Conservation (phyloP, 345 rosid genomes). For the Arabis alpina region DNA sequence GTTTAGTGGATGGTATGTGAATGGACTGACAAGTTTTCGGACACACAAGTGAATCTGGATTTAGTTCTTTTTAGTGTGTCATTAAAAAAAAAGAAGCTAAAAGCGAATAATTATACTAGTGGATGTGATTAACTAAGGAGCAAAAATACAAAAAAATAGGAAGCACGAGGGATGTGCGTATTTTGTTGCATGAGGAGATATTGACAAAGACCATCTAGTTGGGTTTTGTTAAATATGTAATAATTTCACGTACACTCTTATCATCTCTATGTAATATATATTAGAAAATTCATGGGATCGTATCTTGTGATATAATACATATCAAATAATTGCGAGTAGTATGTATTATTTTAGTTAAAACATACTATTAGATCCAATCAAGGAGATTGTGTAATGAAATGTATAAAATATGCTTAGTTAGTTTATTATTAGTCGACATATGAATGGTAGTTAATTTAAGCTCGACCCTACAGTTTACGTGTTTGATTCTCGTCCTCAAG, state of each 20-base stretch:
- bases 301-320: slow-evolving; percentile 26
- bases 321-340: slow-evolving; percentile 22
- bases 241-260: slow-evolving; percentile 14
- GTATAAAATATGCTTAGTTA: slow-evolving; percentile 17
- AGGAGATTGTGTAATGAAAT: slow-evolving; percentile 4
- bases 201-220: slow-evolving; percentile 41
- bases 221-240: slow-evolving; percentile 21
- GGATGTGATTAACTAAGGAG: slow-evolving; percentile 19
- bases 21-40: not conserved
- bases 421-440: not conserved
- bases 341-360: not conserved
- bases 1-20: too few relatives aligned
- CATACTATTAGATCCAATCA: slow-evolving; percentile 17
- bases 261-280: not conserved
- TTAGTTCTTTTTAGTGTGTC: not conserved
- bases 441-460: slow-evolving; percentile 17
- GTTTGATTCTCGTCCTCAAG: slow-evolving; percentile 33
- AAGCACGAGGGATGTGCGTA: slow-evolving; percentile 48
- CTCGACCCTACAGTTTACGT: slow-evolving; percentile 31
- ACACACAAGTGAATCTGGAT: not conserved
- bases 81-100: not conserved
- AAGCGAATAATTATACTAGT: not conserved
- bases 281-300: slow-evolving; percentile 12
- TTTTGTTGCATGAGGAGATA: slow-evolving; percentile 46
- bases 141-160: slow-evolving; percentile 27